Evolutionary conservation across 2,329 filamentous ascomycete genomes (phyloP), one percentile per base, ranked within the genome.

Genomic region (Dryadomyces sulphureus): DNA sequence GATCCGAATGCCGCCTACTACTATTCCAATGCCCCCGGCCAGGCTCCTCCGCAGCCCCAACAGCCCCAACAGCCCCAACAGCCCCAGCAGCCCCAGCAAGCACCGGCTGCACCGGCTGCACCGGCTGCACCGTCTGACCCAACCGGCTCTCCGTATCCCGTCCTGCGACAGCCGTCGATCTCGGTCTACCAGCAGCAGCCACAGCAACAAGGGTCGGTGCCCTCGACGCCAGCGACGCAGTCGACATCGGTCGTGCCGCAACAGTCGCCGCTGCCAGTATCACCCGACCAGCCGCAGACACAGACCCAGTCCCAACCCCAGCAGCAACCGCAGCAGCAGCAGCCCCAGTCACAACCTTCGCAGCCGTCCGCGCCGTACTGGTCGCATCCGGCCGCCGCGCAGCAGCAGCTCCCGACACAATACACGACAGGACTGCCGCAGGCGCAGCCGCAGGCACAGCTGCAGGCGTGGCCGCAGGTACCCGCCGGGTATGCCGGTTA

Each of bases 1-100:
- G 77, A 82, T 48, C 66, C 73, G 1, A 73, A 67, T 48, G 65
- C 71, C 11, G 68, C 69, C 9, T 80, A 75, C 54, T 83, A 81
- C 58, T 77, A 75, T 54, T 69, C 63, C 48, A 60, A 64, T 43
- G 62, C 54, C 49, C 57, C 53, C 27, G 38, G 41, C 19, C 46
- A 59, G 34, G 59, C 60, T 34, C 62, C 56, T 27, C 61, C 56
- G 56, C 45, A 41, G 16, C 34, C 39, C 57, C 54, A 32, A 32
- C 57, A 59, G 34, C 59, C 60, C 27, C 62, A 56, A 38, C 45
- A 41, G 16, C 34, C 39, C 57, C 54, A 32, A 32, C 57, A 59
- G 34, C 59, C 60, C 27, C 62, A 56, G n/a, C n/a, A n/a, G n/a
- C n/a, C n/a, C n/a, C n/a, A n/a, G n/a, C n/a, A n/a, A n/a, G n/a